Conservation (phyloP, 148 eudicot species). For the Chenopodium quinoa region DNA sequence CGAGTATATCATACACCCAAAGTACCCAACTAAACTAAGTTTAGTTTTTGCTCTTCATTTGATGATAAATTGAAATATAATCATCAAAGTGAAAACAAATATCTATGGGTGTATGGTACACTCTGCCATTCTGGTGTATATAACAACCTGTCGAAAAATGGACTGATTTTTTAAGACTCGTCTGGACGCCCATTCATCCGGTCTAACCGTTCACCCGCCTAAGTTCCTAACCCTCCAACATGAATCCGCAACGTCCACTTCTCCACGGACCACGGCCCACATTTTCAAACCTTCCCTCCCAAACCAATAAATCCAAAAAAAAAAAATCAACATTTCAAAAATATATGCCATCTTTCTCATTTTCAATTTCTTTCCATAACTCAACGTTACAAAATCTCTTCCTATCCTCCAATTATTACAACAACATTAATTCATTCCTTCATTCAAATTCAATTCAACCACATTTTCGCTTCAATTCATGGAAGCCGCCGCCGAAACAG, state of each 20-base stretch:
- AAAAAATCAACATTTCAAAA: slow-evolving; percentile 8
- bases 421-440: not conserved
- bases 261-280: not conserved
- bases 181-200: too few relatives aligned
- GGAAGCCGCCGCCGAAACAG: slow-evolving; percentile 11
- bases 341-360: not conserved
- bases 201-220: not conserved
- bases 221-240: slow-evolving; percentile 5
- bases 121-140: too few relatives aligned
- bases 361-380: slow-evolving; percentile 4
- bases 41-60: too few relatives aligned
- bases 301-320: slow-evolving; percentile 31
- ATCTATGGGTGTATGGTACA: too few relatives aligned
- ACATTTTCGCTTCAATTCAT: not conserved
- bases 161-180: too few relatives aligned
- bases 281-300: slow-evolving; percentile 35
- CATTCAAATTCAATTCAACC: slow-evolving; percentile 7
- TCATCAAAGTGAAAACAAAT: too few relatives aligned
- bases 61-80: too few relatives aligned
- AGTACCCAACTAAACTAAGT: too few relatives aligned
- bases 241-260: not conserved
- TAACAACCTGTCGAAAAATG: too few relatives aligned
- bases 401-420: slow-evolving; percentile 19
- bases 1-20: too few relatives aligned
- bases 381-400: not conserved